Evolutionary conservation across 345 rosid genomes (phyloP), one percentile per base, ranked within the genome.

Genomic region (Eucalyptus marginata): DNA sequence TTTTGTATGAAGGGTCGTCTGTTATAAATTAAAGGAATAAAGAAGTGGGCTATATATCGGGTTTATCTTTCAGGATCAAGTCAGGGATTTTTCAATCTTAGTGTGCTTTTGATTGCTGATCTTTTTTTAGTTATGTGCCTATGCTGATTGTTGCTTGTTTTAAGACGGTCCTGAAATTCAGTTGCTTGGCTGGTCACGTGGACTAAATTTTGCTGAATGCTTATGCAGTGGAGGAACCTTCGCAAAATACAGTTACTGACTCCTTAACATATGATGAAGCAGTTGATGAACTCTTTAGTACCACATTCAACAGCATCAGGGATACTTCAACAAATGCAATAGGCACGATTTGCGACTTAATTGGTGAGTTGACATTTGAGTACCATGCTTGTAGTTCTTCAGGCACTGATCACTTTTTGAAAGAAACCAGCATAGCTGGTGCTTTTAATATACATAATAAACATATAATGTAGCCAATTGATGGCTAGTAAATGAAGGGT

Each of bases 231-330:
- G 95, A 90, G 52, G 93, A 91, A 85, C 86, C 88, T 76, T 87
- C 51, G 14, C 95, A 92, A 93, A 86, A 88, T 91, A 91, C 90
- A 83, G 95, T 92, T 89, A 92, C 89, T 54, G 93, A 92, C 91
- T 94, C 93, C 13, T 84, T 94, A 88, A 92, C 96, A 51, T 91
- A 91, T 87, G 90, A 87, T 89, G 99, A 96, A 93, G 96, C 95
- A 87, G 93, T 95, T 64, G 96, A 96, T 90, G 99, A 96, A 87
- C 94, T 97, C 84, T 96, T 97, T 92, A 91, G 93, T 33, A 96
- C 99, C 90, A 95, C 99, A 86, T 94, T 95, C 71, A 91, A 93
- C 92, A 91, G 95, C 90, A 95, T 97, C 85, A 92, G 90, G 92
- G 98, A 97, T 80, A 93, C 98, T 89, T 90, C 95, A 50, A 90